These are phyloP conservation scores for Didymella segeticola DNA, from an alignment of 2,329 filamentous ascomycete genomes.

Conservation along the genomic window DNA sequence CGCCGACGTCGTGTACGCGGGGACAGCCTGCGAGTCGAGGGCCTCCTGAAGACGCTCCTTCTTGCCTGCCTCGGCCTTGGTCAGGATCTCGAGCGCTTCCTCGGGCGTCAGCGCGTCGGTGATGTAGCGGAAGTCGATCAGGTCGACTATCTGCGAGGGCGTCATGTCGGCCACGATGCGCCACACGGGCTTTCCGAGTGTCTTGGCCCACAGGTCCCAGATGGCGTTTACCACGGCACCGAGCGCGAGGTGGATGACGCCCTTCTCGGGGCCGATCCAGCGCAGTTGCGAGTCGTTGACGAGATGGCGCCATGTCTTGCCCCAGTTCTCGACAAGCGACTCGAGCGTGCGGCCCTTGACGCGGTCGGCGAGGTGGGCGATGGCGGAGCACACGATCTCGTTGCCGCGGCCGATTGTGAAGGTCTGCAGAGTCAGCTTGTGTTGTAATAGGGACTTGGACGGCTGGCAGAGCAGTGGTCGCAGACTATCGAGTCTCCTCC, in stretches of 20 bases:
- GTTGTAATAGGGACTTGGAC: background rate
- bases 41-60: slow-evolving; percentile 75
- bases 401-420: slow-evolving; percentile 91
- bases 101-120: slow-evolving; percentile 89
- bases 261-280: slow-evolving; percentile 95
- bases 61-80: slow-evolving; percentile 71
- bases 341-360: slow-evolving; percentile 77
- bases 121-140: slow-evolving; percentile 95
- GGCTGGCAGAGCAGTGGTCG: no score
- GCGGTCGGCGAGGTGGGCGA: slow-evolving; percentile 77
- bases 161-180: slow-evolving; percentile 88
- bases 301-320: slow-evolving; percentile 88
- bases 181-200: slow-evolving; percentile 87
- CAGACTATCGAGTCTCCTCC: background rate
- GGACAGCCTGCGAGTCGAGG: slow-evolving; percentile 75
- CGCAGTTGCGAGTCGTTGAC: slow-evolving; percentile 88
- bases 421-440: slow-evolving; percentile 51
- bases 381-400: slow-evolving; percentile 88
- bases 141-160: slow-evolving; percentile 82
- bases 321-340: slow-evolving; percentile 81
- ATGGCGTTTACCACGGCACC: slow-evolving; percentile 89
- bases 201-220: slow-evolving; percentile 96
- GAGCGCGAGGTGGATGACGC: slow-evolving; percentile 89
- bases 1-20: slow-evolving; percentile 88
- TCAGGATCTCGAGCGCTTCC: slow-evolving; percentile 77